Evolutionary conservation across 108 stramenopile species (phyloP), one percentile per base, ranked within the genome.

Genomic region (Cyclotella cryptica): DNA sequence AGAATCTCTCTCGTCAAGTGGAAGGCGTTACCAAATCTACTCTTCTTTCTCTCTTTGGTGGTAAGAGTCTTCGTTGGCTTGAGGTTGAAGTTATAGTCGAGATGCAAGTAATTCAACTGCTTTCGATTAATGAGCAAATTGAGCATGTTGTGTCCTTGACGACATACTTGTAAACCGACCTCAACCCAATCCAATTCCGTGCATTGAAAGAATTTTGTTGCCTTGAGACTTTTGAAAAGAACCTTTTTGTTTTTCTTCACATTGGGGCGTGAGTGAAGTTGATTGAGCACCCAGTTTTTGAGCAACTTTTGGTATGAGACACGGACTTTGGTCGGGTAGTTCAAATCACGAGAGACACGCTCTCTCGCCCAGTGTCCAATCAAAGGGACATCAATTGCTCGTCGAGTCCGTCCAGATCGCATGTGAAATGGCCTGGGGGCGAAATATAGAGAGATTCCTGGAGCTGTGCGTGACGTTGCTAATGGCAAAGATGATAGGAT

Each of bases 11-110:
- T 90, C 0, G 96, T 96, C 40, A 99, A 88, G 83, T 99, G 99
- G 83, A 99, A 99, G 8, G 99, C 99, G 79, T 94, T 95, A 52
- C 96, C 93, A 74, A 96, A 95, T 18, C 96, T 92, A 62, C 94
- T 95, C 80, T 99, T 99, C 80, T 99, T 99, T 30, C 99, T 84
- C 79, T 99, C 99, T 87, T 99, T 99, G 43, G 99, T 99, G 14
- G 99, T 99, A 59, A 99, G 82, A n/a, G 99, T 99, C 88, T 99
- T 99, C 72, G 98, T 98, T 21, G 99, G 99, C 85, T 99, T 99
- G 52, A 99, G 84, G 77, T 99, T 99, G 80, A 99, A 99, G 86
- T 99, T 99, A 92, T 99, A 99, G 80, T 99, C 99, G 61, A 99
- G 85, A 86, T 99, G 99, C 62, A 99, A 86, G 81, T 99, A 99